Conservation (phyloP, 2,329 filamentous ascomycete genomes). For the Calonectria pseudoreteaudii region DNA sequence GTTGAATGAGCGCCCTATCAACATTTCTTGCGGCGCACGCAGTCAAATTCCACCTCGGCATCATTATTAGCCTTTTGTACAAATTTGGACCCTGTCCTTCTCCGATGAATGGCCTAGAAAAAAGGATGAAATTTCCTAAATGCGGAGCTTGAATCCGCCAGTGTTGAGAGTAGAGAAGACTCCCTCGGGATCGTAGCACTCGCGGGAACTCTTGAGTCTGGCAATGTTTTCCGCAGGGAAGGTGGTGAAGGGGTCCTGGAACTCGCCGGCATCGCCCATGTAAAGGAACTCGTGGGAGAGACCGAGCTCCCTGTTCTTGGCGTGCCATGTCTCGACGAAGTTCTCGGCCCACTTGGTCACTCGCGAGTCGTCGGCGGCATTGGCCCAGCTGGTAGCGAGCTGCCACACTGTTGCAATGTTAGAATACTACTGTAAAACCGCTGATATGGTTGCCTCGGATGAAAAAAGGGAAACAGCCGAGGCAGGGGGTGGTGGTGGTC, state of each 20-base stretch:
- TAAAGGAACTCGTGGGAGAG: conserved; percentile 11
- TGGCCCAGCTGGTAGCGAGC: conserved; percentile 51
- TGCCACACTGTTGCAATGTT: conserved; percentile 50
- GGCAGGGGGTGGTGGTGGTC: no score
- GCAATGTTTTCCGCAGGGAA: not conserved
- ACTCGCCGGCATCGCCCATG: conserved; percentile 22
- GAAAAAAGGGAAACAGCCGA: no score
- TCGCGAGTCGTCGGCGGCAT: conserved; percentile 49
- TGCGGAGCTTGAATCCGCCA: conserved; percentile 21
- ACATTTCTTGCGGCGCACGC: not conserved
- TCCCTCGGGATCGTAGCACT: conserved; percentile 1
- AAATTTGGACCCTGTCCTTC: not conserved
- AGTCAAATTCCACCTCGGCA: not conserved
- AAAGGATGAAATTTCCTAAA: not conserved
- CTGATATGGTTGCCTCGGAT: not conserved
- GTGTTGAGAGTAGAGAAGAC: conserved; percentile 14
- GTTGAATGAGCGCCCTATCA: not conserved
- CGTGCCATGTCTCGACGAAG: conserved; percentile 47
- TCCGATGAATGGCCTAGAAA: not conserved
- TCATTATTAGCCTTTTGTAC: not conserved
- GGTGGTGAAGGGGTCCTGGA: conserved; percentile 10
- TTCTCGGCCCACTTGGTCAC: conserved; percentile 48
- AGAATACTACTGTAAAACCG: not conserved
- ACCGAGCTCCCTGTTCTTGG: conserved; percentile 44
- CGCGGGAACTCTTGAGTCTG: not conserved